Base-by-base conservation (phyloP, 2,329 filamentous ascomycete species). In the Venturia asperata region DNA sequence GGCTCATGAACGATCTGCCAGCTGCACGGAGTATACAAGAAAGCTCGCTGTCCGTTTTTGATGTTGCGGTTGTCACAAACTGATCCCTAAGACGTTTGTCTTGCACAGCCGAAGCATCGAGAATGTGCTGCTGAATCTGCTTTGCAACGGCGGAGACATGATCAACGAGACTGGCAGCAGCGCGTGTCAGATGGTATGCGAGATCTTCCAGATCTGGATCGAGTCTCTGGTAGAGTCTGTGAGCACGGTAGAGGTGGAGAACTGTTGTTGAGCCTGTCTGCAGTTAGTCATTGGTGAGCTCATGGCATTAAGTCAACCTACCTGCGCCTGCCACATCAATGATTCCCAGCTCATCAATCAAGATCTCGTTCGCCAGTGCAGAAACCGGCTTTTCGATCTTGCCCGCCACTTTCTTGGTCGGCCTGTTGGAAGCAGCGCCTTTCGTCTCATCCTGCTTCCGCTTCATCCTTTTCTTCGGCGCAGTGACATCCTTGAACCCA, bases 241-340 rank as follows among this genome's bases (percentile, higher is more conserved):
- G 69, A 9, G 73, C 68, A 24, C 71, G 67, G 61, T 67, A 73
- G 0, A 76, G 67, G 34, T 67, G 69, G 5, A 70, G 68, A 63
- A 61, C 34, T 6, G 39, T 34, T 17, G 42, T 45, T 43, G 60
- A 43, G 13, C 60, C 60, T 61, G 37, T 27, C 15, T 27, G 6
- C 1, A 5, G 34, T 61, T 1, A 61, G 19, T 41, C 39, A 39
- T 9, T 9, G 13, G 24, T 4, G 15, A 37, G 5, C 5, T 21
- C 15, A 17, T 17, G 7, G 15, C 15, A 37, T 27, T 2, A 9
- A 24, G 45, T 5, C 21, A 61, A 24, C 42, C 9, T 52, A 63
- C 61, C 61, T 34, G 45, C 39, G 10, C 61, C 61, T 52, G 42
- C 10, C 24, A 49, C 45, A 21, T 52, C 61, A 34, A 63, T 52